These are phyloP conservation scores for Cutaneotrichosporon sp. DNA, from an alignment of 1,284 basidiomycete genomes.

Conservation along the genomic window DNA sequence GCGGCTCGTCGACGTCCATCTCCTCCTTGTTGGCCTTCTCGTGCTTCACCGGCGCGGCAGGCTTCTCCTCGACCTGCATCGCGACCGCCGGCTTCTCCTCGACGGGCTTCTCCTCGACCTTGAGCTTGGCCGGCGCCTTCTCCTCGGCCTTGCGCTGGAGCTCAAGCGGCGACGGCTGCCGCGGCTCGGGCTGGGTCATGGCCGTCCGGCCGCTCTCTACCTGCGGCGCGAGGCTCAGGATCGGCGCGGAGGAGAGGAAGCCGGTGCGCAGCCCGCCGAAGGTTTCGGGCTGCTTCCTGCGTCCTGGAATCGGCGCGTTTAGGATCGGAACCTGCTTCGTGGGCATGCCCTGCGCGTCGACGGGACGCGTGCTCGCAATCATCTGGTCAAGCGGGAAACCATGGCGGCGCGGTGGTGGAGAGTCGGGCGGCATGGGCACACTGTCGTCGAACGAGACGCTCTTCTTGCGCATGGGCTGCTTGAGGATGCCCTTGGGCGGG, in stretches of 20 bases:
- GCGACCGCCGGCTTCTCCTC: too few relatives aligned
- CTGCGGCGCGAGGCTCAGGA: conserved; percentile 8
- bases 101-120: neutral
- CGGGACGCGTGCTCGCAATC: conserved; percentile 3
- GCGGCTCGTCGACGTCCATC: too few relatives aligned
- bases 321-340: conserved; percentile 39
- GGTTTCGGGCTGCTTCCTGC: neutral
- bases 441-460: conserved; percentile 47
- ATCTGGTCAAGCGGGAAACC: conserved; percentile 28
- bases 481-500: conserved; percentile 41
- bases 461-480: conserved; percentile 44
- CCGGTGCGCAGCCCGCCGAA: conserved; percentile 4
- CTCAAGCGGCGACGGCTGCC: neutral
- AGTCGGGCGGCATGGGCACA: conserved; percentile 40
- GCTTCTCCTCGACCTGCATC: neutral
- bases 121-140: neutral
- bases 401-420: conserved; percentile 29
- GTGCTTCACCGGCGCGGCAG: neutral
- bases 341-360: conserved; percentile 13
- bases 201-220: neutral
- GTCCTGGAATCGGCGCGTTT: conserved; percentile 27
- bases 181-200: neutral
- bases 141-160: neutral
- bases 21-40: conserved; percentile 13
- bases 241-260: neutral